Evolutionary conservation across 169 alveolate species (phyloP).

Genomic region (Cryptosporidium meleagridis): DNA sequence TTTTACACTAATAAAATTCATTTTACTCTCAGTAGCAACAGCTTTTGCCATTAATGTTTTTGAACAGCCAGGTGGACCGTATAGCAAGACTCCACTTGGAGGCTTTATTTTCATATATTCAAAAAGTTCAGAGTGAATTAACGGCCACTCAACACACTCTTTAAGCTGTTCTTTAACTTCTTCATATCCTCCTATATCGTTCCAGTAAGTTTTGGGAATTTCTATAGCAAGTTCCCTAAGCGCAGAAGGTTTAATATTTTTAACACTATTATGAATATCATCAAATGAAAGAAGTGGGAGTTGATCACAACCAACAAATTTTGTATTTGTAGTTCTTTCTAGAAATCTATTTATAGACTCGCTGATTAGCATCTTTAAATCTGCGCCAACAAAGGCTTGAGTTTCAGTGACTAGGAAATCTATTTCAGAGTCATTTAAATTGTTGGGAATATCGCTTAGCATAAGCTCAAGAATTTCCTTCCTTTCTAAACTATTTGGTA

Average conservation of each 20-base stretch:
- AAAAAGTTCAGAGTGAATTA: constrained; percentile 90
- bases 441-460: constrained; percentile 78
- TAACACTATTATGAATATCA: constrained; percentile 57
- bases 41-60: constrained; percentile 99
- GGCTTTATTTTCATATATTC: constrained; percentile 89
- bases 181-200: constrained; percentile 98
- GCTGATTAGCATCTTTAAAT: constrained; percentile 81
- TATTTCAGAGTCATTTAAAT: constrained; percentile 76
- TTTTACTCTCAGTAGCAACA: constrained; percentile 96
- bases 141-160: constrained; percentile 98
- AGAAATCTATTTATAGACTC: constrained; percentile 74
- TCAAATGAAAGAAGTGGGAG: constrained; percentile 15
- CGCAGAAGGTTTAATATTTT: constrained; percentile 76
- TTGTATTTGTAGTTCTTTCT: neutral
- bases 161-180: constrained; percentile 91
- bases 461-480: constrained; percentile 84
- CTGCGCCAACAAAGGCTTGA: constrained; percentile 90
- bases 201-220: constrained; percentile 96
- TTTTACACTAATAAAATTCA: constrained; percentile 98
- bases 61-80: constrained; percentile 99
- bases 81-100: constrained; percentile 96
- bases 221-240: constrained; percentile 89
- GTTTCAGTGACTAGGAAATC: constrained; percentile 79
- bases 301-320: neutral
- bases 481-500: constrained; percentile 93